A percentile compares a stretch with the other conserved stretches of the same genome.
Conservation (phyloP, 257 asterid species). For the Ehretia macrophylla region DNA sequence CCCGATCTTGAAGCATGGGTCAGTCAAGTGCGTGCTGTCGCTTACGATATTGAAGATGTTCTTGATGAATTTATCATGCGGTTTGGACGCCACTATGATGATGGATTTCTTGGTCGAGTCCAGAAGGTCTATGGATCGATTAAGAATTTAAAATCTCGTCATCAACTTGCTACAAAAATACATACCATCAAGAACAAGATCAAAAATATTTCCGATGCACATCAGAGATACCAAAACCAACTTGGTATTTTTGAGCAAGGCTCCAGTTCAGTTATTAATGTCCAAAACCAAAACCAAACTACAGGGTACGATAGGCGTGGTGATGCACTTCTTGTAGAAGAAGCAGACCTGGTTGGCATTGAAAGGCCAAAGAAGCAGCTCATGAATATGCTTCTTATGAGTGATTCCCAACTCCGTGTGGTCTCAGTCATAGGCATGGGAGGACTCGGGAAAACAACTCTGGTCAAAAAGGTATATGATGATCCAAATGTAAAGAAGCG, state of each 20-base stretch:
- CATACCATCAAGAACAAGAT: constrained; percentile 6
- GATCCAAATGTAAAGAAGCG: constrained; percentile 12
- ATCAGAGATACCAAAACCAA: constrained; percentile 13
- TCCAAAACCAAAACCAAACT: background rate
- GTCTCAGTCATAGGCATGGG: constrained; percentile 26
- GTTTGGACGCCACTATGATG: background rate
- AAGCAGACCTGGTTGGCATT: constrained; percentile 21
- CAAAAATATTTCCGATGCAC: background rate
- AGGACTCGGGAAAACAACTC: constrained; percentile 34
- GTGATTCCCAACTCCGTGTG: constrained; percentile 11
- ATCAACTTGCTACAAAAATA: constrained; percentile 3
- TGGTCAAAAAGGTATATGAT: constrained; percentile 23
- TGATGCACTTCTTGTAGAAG: constrained; percentile 11
- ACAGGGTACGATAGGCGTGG: background rate
- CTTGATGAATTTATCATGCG: constrained; percentile 6
- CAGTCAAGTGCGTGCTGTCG: constrained; percentile 17
- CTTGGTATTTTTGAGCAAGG: no score
- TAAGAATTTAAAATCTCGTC: background rate
- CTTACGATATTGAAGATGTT: constrained; percentile 21
- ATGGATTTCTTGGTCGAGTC: background rate
- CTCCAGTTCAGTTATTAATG: background rate
- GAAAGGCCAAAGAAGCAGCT: constrained; percentile 11
- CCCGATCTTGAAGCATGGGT: constrained; percentile 11
- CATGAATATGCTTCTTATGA: constrained; percentile 6
- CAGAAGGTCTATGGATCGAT: background rate